Evolutionary conservation across 2,329 filamentous ascomycete genomes (phyloP), one percentile per base, ranked within the genome.

Genomic region (Aspergillus felis): DNA sequence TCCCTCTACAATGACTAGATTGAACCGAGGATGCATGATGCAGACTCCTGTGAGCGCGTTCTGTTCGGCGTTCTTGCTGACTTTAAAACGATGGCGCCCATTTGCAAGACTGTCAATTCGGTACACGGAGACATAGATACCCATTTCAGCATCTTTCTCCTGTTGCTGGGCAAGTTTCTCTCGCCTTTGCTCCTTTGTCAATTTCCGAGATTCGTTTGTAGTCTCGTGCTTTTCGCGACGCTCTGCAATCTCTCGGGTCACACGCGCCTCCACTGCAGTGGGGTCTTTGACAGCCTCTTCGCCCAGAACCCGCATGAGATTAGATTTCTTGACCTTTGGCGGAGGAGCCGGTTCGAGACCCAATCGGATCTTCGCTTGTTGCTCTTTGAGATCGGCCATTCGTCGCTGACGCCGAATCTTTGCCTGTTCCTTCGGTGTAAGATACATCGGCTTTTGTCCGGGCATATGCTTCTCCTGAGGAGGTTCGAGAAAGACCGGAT

Each of bases 241-340:
- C 61, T 95, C 92, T 28, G 89, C 89, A 63, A 99, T 97, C 74
- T 99, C 92, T 54, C 88, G 84, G 73, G 95, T 96, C 53, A 99
- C 94, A 25, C 91, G 87, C 52, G 92, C 91, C 77, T 99, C 94
- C 49, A 99, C 94, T 3, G 94, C 94, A 0, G 95, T 99, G 6
- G 94, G 94, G 75, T 99, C 94, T 71, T 96, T 95, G 64, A 99
- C 93, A 20, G 88, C 88, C 75, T 91, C 88, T 71, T 97, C 91
- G 61, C 94, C 94, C 56, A 97, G 82, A 29, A 99, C 94, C 57
- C 92, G 88, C 94, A 99, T 99, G 71, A 99, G 84, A 74, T 99
- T 99, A 57, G 89, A 90, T 75, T 95, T 95, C 78, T 97, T 97
- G 65, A 99, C 91, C 76, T 97, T 99, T 10, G 94, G 93, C 27